Conservation (phyloP, 306 rosid species). For the Begonia masoniana region DNA sequence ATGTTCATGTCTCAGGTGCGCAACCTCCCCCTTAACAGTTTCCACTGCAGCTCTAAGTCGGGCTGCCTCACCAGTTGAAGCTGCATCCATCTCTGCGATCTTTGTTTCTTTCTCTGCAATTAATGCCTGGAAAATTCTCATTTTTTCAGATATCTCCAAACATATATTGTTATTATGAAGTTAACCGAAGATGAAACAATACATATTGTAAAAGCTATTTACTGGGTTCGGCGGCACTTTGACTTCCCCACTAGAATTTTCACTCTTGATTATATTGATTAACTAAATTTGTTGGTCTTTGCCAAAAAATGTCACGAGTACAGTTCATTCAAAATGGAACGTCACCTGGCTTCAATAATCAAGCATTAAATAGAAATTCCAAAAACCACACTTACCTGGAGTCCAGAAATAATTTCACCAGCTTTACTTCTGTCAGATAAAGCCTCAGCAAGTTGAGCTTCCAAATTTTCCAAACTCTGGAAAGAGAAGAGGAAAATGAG, state of each 20-base stretch:
- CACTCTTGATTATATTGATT: no score
- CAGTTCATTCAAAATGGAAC: no score
- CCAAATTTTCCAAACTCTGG: slow-evolving; percentile 83
- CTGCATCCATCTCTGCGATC: slow-evolving; percentile 98
- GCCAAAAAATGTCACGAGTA: no score
- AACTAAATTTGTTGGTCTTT: no score
- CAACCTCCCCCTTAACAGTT: slow-evolving; percentile 72
- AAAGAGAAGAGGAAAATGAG: slow-evolving; percentile 15
- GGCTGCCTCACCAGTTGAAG: slow-evolving; percentile 87
- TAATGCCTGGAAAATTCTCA: slow-evolving; percentile 44
- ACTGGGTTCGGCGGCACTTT: no score
- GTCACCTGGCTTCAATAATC: neutral
- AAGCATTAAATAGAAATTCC: slow-evolving; percentile 8
- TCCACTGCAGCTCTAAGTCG: slow-evolving; percentile 85
- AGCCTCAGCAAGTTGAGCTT: slow-evolving; percentile 92
- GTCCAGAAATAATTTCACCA: slow-evolving; percentile 69
- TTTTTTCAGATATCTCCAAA: no score
- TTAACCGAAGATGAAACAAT: no score
- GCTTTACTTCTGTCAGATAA: slow-evolving; percentile 80
- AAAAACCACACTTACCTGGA: slow-evolving; percentile 51
- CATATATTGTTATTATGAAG: slow-evolving; percentile 8
- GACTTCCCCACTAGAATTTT: no score
- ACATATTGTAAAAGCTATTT: neutral
- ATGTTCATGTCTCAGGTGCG: slow-evolving; percentile 69
- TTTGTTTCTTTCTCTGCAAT: slow-evolving; percentile 84